phyloP scores from a whole-genome alignment of 2,329 filamentous ascomycete species.

The Exophiala sp. region DNA sequence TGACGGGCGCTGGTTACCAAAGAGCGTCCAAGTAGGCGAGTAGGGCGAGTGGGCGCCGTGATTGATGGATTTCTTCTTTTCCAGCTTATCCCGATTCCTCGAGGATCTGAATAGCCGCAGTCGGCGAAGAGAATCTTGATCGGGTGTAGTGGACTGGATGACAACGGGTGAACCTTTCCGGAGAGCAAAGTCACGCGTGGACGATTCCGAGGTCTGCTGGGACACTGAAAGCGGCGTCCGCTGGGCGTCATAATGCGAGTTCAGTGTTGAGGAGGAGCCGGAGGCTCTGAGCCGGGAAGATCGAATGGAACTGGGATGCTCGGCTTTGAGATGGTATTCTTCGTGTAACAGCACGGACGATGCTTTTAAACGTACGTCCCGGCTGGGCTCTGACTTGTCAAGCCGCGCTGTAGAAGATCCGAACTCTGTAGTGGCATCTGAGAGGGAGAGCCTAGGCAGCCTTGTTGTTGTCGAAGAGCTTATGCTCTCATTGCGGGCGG shows the following conservation, averaged over 20 bases:
- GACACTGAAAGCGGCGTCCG: constrained; percentile 38
- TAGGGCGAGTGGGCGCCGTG: constrained; percentile 22
- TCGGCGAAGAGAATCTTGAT: constrained; percentile 18
- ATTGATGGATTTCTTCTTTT: constrained; percentile 18
- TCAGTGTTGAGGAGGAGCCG: constrained; percentile 41
- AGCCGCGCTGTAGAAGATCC: constrained; percentile 15
- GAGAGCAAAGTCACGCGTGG: constrained; percentile 36
- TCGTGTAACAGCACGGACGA: constrained; percentile 24
- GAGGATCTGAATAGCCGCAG: constrained; percentile 20
- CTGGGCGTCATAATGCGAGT: constrained; percentile 44
- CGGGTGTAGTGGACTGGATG: constrained; percentile 27
- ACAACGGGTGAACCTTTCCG: constrained; percentile 35
- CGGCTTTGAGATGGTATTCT: constrained; percentile 15
- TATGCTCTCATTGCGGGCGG: constrained; percentile 25
- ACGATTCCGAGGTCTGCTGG: constrained; percentile 42
- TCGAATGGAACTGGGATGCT: neutral
- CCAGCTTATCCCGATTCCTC: constrained; percentile 10
- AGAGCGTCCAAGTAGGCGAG: constrained; percentile 27
- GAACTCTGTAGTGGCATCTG: constrained; percentile 27
- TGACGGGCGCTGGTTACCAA: constrained; percentile 26
- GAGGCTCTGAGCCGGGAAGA: constrained; percentile 13
- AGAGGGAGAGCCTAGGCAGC: constrained; percentile 22
- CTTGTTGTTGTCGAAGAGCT: constrained; percentile 23
- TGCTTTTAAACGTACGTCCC: constrained; percentile 18
- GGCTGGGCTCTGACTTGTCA: constrained; percentile 6